phyloP scores from a whole-genome alignment of 176 grass and related monocot genomes.

The Chrysopogon serrulatus region DNA sequence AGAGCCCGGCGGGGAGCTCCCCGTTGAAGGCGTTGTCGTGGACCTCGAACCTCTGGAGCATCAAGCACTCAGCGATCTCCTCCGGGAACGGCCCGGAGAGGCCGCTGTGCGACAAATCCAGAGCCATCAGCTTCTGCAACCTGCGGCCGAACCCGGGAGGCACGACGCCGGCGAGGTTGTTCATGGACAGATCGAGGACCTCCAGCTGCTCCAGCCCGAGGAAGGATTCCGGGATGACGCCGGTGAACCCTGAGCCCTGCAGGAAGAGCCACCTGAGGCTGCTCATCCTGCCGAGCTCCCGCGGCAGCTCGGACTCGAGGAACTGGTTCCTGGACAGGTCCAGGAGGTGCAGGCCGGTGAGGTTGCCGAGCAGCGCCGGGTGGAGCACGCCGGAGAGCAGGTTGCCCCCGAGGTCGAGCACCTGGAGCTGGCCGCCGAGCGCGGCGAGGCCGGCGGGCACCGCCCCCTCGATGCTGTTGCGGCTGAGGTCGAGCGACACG shows the following conservation, averaged over 20 bases:
- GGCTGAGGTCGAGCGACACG: slow-evolving; percentile 54
- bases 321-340: slow-evolving; percentile 73
- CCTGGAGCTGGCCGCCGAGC: slow-evolving; percentile 27
- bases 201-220: slow-evolving; percentile 45
- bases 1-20: slow-evolving; percentile 53
- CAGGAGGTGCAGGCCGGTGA: slow-evolving; percentile 12
- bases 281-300: slow-evolving; percentile 37
- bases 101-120: slow-evolving; percentile 59
- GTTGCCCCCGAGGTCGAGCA: slow-evolving; percentile 26
- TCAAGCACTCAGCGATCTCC: slow-evolving; percentile 37
- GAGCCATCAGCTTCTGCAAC: slow-evolving; percentile 37
- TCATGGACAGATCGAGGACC: slow-evolving; percentile 66
- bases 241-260: slow-evolving; percentile 59
- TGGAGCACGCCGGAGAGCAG: too few relatives aligned
- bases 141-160: slow-evolving; percentile 47
- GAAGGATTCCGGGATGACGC: slow-evolving; percentile 40
- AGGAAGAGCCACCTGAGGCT: slow-evolving; percentile 53
- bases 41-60: slow-evolving; percentile 64
- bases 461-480: slow-evolving; percentile 54
- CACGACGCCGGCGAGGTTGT: slow-evolving; percentile 50
- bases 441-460: slow-evolving; percentile 43
- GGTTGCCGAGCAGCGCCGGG: too few relatives aligned
- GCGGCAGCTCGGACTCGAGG: slow-evolving; percentile 52
- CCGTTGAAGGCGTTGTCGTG: slow-evolving; percentile 63
- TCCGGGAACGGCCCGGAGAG: slow-evolving; percentile 57